phyloP scores from a whole-genome alignment of 2,329 filamentous ascomycete species.

The Aspergillus arachidicola region DNA sequence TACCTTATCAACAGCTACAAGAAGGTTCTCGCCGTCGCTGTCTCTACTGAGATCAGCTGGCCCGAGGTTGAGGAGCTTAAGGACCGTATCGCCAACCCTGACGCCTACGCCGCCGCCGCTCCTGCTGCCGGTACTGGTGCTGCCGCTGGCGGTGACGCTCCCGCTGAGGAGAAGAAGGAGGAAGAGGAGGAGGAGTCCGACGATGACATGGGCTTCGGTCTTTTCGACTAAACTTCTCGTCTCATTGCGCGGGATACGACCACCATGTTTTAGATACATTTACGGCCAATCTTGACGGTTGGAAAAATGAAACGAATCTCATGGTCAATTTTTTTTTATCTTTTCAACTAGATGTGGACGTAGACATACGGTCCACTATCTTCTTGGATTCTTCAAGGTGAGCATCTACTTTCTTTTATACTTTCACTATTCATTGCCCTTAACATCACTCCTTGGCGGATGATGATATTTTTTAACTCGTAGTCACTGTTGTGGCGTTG shows the following conservation, averaged over 20 bases:
- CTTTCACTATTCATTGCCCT: not conserved
- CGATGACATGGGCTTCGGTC: constrained; percentile 71
- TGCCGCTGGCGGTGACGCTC: constrained; percentile 54
- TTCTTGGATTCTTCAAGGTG: constrained; percentile 28
- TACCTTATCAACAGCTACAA: constrained; percentile 97
- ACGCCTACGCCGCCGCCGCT: constrained; percentile 85
- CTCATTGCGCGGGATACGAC: constrained; percentile 29
- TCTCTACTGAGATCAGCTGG: constrained; percentile 92
- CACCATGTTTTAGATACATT: constrained; percentile 43
- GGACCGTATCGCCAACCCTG: constrained; percentile 99
- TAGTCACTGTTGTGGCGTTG: constrained; percentile 53
- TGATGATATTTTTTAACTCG: constrained; percentile 72
- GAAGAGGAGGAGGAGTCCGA: constrained; percentile 69
- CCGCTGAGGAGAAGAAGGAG: constrained; percentile 60
- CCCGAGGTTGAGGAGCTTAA: constrained; percentile 96
- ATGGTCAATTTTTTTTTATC: constrained; percentile 26
- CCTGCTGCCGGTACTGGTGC: constrained; percentile 67
- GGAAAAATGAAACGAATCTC: constrained; percentile 36
- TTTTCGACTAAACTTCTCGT: constrained; percentile 64
- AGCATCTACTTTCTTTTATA: constrained; percentile 9
- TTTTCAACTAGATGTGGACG: constrained; percentile 34
- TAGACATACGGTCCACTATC: constrained; percentile 37
- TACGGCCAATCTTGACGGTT: constrained; percentile 35
- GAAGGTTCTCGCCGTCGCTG: constrained; percentile 82
- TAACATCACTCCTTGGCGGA: constrained; percentile 39